Conservation (phyloP, 2,329 filamentous ascomycete species). For the Pseudogymnoascus sp. region DNA sequence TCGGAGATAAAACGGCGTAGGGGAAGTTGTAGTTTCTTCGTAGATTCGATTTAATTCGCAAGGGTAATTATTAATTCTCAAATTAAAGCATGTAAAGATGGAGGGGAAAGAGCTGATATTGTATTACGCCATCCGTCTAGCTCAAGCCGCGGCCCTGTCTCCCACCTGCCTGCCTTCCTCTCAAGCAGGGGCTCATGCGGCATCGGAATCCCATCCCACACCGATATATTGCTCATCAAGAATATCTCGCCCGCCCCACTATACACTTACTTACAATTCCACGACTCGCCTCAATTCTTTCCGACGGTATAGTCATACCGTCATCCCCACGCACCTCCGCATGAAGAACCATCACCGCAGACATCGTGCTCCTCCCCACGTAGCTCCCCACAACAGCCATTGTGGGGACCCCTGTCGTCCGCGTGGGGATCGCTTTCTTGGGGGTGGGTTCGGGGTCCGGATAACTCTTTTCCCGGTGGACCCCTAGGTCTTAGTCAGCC, state of each 20-base stretch:
- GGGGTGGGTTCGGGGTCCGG: neutral
- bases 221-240: neutral
- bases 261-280: neutral
- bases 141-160: neutral
- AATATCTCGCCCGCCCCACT: neutral
- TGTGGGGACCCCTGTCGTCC: neutral
- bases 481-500: neutral
- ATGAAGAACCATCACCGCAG: neutral
- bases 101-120: neutral
- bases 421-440: neutral
- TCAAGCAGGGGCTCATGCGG: neutral
- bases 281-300: neutral
- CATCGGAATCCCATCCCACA: slow-evolving; percentile 2
- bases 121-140: slow-evolving; percentile 1
- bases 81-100: neutral
- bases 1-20: neutral
- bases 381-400: slow-evolving; percentile 2
- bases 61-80: neutral
- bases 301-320: too few species aligned
- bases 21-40: neutral
- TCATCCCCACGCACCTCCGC: neutral
- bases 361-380: neutral
- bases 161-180: neutral
- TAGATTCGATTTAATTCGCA: neutral
- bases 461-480: neutral